A percentile compares a stretch with the other conserved stretches of the same genome.
Evolutionary conservation across 2,329 filamentous ascomycete species (phyloP).

Genomic region (Fusarium scirpi): DNA sequence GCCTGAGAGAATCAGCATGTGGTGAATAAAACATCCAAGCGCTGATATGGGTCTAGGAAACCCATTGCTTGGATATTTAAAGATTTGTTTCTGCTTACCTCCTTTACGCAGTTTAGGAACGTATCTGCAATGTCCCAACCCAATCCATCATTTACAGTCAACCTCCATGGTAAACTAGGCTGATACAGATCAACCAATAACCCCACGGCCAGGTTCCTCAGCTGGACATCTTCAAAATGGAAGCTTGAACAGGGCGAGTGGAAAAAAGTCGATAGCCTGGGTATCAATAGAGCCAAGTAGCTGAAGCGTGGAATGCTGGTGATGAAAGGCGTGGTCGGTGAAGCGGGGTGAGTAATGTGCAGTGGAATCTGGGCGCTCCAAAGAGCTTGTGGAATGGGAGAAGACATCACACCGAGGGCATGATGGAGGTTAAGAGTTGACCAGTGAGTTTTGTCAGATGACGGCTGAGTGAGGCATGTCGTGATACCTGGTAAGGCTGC

Average conservation of each 20-base stretch:
- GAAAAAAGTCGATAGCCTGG: conserved; percentile 67
- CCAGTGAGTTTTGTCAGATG: conserved; percentile 9
- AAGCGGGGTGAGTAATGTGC: conserved; percentile 64
- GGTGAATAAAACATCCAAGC: not conserved
- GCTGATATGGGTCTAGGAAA: not conserved
- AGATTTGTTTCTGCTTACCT: conserved; percentile 56
- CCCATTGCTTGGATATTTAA: too few relatives aligned
- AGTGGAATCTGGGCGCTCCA: conserved; percentile 68
- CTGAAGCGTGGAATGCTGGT: conserved; percentile 68
- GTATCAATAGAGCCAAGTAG: conserved; percentile 69
- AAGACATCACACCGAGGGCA: conserved; percentile 45
- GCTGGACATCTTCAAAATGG: conserved; percentile 66
- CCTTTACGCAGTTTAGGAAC: conserved; percentile 73
- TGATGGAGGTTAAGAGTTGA: conserved; percentile 16
- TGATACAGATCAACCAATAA: conserved; percentile 69
- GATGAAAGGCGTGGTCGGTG: conserved; percentile 63
- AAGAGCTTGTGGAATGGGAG: conserved; percentile 59
- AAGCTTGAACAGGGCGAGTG: conserved; percentile 68
- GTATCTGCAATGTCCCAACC: conserved; percentile 72
- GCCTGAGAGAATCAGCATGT: conserved; percentile 61
- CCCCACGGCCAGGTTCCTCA: conserved; percentile 66
- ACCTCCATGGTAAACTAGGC: conserved; percentile 65
- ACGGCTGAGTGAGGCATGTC: conserved; percentile 2
- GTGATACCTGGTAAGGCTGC: conserved; percentile 10
- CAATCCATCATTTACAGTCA: conserved; percentile 65